A percentile compares a stretch with the other conserved stretches of the same genome.
phyloP scores from a whole-genome alignment of 1,284 basidiomycete species.

The Ceratorhiza oryzae-sativae region DNA sequence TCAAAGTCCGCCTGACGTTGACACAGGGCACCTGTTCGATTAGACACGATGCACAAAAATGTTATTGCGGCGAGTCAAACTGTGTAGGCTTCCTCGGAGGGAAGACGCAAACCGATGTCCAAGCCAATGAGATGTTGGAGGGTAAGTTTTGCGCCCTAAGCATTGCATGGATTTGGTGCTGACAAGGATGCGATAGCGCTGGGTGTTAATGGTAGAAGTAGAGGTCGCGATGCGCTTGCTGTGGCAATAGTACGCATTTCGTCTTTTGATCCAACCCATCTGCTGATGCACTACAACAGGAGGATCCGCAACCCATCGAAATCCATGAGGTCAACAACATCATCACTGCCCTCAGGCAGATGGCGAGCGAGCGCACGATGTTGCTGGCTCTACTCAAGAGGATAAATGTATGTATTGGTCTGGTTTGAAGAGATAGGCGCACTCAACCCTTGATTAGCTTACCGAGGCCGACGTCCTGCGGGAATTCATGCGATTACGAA shows the following conservation, averaged over 20 bases:
- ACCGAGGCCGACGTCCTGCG: slow-evolving; percentile 76
- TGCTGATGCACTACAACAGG: slow-evolving; percentile 44
- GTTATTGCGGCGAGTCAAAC: slow-evolving; percentile 95
- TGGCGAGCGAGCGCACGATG: slow-evolving; percentile 78
- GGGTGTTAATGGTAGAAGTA: slow-evolving; percentile 78
- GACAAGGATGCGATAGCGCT: slow-evolving; percentile 65
- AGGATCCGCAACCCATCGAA: slow-evolving; percentile 73
- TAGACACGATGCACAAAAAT: slow-evolving; percentile 93
- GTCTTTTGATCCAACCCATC: neutral
- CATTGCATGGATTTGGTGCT: slow-evolving; percentile 34
- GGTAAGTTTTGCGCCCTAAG: slow-evolving; percentile 59
- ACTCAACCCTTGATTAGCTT: neutral
- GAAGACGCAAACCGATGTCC: slow-evolving; percentile 97
- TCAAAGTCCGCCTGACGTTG: slow-evolving; percentile 40
- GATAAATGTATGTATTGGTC: slow-evolving; percentile 68
- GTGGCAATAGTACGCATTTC: slow-evolving; percentile 21
- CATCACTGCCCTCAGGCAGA: slow-evolving; percentile 90
- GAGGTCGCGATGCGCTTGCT: slow-evolving; percentile 82
- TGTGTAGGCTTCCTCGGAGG: slow-evolving; percentile 97
- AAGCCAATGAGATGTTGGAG: slow-evolving; percentile 80
- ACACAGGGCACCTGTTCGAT: slow-evolving; percentile 14
- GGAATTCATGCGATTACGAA: slow-evolving; percentile 91
- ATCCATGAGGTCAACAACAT: slow-evolving; percentile 89
- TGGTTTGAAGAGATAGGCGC: neutral
- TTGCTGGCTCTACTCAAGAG: slow-evolving; percentile 85